phyloP scores from a whole-genome alignment of 148 eudicot species.

The Amaranthus cruentus region DNA sequence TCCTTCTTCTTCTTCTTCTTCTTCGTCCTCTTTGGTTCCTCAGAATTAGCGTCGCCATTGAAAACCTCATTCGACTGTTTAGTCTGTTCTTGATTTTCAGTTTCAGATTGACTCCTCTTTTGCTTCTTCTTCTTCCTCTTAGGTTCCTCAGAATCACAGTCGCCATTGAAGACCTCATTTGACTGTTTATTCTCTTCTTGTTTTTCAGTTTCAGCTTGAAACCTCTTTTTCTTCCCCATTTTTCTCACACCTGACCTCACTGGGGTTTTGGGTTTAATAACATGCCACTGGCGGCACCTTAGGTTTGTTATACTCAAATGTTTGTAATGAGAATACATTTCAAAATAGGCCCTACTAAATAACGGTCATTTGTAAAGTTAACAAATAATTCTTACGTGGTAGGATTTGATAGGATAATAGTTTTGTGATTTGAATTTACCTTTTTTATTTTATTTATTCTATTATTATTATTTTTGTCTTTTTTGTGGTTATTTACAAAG shows the following conservation, averaged over 20 bases:
- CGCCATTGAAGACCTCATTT: conserved; percentile 7
- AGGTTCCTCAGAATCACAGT: neutral
- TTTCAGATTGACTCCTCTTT: neutral
- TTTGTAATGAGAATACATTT: neutral
- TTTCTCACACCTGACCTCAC: neutral
- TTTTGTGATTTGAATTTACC: no score
- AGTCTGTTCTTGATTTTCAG: neutral
- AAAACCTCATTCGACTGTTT: neutral
- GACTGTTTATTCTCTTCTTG: neutral
- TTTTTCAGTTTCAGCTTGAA: conserved; percentile 2
- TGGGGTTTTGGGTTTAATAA: neutral
- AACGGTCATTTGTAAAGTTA: no score
- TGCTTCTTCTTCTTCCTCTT: conserved; percentile 10
- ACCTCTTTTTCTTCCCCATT: conserved; percentile 18
- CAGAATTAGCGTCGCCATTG: neutral
- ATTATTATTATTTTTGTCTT: no score
- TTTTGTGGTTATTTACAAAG: no score
- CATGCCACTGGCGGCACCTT: neutral
- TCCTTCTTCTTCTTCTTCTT: conserved; percentile 11
- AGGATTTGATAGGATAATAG: no score
- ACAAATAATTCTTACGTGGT: no score
- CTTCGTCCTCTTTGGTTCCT: neutral
- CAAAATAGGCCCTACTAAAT: no score
- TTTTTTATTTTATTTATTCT: no score
- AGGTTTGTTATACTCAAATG: neutral